phyloP scores from a whole-genome alignment of 768 basidiomycete genomes.

The Lanmaoa rubissima region DNA sequence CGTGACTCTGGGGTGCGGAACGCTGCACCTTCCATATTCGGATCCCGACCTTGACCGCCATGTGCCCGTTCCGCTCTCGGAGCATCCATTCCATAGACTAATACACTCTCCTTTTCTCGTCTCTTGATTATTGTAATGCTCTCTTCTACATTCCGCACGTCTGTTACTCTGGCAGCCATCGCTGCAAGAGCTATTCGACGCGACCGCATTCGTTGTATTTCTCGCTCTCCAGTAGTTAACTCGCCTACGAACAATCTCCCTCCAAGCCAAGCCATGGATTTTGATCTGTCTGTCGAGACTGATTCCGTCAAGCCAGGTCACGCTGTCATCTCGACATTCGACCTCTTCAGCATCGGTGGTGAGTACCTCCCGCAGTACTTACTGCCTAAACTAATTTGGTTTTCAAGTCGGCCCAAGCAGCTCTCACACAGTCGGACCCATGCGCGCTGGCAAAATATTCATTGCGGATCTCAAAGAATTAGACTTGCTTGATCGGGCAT shows the following conservation, averaged over 20 bases:
- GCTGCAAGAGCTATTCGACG: neutral
- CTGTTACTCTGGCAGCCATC: neutral
- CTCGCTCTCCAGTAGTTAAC: constrained; percentile 5
- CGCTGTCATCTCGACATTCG: constrained; percentile 92
- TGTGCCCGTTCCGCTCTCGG: neutral
- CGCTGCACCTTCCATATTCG: constrained; percentile 6
- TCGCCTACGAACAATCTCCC: constrained; percentile 9
- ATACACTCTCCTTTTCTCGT: neutral
- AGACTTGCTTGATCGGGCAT: constrained; percentile 64
- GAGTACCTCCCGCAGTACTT: constrained; percentile 21
- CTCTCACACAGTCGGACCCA: constrained; percentile 75
- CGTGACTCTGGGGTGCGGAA: neutral
- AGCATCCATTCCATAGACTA: neutral
- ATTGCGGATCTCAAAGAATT: constrained; percentile 71
- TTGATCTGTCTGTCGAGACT: constrained; percentile 5
- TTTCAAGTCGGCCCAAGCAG: constrained; percentile 58
- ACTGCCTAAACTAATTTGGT: constrained; percentile 1
- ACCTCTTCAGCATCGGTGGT: constrained; percentile 91
- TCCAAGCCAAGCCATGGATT: neutral
- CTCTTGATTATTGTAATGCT: constrained; percentile 2
- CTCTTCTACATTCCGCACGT: neutral
- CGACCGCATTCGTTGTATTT: constrained; percentile 13
- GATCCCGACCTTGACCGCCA: neutral
- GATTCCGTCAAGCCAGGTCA: constrained; percentile 53
- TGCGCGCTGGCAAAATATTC: constrained; percentile 91